Conservation (phyloP, 2,329 filamentous ascomycete genomes). For the Fusarium haematococcum region DNA sequence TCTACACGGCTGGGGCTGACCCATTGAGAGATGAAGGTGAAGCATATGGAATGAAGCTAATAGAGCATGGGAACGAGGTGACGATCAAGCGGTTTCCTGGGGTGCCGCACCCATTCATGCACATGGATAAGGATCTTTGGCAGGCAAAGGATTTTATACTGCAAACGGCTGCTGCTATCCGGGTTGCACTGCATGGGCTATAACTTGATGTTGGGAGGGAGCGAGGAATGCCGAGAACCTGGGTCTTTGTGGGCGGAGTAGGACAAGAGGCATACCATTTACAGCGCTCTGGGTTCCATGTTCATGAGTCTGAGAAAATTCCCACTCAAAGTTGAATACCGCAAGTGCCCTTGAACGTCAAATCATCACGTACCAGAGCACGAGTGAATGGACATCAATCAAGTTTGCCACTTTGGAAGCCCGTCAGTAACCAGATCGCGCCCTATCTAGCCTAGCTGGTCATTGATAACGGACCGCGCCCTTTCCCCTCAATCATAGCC, state of each 20-base stretch:
- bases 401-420: background rate
- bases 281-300: background rate
- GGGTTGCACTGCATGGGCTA: constrained; percentile 35
- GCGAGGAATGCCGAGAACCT: background rate
- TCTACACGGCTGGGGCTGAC: constrained; percentile 58
- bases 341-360: background rate
- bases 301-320: background rate
- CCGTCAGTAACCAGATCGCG: no score
- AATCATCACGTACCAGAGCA: background rate
- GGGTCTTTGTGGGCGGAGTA: background rate
- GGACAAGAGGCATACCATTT: background rate
- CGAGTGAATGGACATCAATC: background rate
- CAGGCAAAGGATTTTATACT: constrained; percentile 52
- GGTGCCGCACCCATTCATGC: constrained; percentile 63
- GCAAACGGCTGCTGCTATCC: constrained; percentile 47
- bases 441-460: background rate
- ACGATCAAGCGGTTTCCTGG: constrained; percentile 59
- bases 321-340: background rate
- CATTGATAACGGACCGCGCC: background rate
- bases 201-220: background rate
- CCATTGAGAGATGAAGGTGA: constrained; percentile 63
- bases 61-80: constrained; percentile 59
- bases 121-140: constrained; percentile 57
- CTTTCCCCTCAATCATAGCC: background rate
- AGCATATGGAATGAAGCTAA: constrained; percentile 56